phyloP scores from a whole-genome alignment of 495 filamentous ascomycete genomes.

The Parathielavia appendiculata region DNA sequence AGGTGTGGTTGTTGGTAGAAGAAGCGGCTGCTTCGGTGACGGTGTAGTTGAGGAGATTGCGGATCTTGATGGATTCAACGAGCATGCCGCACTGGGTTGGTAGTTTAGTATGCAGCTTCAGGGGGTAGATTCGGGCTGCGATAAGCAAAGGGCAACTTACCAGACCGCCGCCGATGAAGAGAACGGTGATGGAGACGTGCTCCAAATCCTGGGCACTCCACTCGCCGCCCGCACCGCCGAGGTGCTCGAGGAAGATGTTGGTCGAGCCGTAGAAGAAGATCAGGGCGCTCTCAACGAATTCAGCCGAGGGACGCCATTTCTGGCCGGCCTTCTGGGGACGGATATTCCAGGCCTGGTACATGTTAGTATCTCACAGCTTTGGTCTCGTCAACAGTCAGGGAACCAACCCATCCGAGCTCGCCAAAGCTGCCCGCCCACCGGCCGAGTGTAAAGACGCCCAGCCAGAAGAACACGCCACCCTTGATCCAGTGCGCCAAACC shows the following conservation, averaged over 20 bases:
- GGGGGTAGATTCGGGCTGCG: too few relatives aligned
- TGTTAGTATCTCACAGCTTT: not conserved
- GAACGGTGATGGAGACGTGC: constrained; percentile 85
- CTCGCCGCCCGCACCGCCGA: constrained; percentile 60
- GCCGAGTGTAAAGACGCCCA: constrained; percentile 80
- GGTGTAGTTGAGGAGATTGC: constrained; percentile 64
- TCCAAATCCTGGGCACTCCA: constrained; percentile 82
- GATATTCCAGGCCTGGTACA: constrained; percentile 72
- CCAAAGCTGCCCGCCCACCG: constrained; percentile 89
- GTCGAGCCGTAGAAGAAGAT: constrained; percentile 85
- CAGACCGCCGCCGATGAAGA: constrained; percentile 94
- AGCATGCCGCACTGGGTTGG: constrained; percentile 74
- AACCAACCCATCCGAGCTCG: constrained; percentile 75
- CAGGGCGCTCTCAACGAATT: constrained; percentile 81
- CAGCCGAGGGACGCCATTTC: constrained; percentile 66
- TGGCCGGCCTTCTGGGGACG: constrained; percentile 61
- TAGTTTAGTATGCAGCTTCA: not conserved
- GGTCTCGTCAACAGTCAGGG: not conserved
- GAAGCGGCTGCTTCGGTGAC: constrained; percentile 37
- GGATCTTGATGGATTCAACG: constrained; percentile 70
- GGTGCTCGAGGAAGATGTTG: constrained; percentile 91
- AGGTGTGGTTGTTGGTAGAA: constrained; percentile 23
- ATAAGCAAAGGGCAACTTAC: constrained; percentile 42
- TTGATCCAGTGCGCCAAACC: constrained; percentile 93
- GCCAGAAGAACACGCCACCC: constrained; percentile 96